phyloP scores from a whole-genome alignment of 805 yeast species.

The Wickerhamomyces queroliae region DNA sequence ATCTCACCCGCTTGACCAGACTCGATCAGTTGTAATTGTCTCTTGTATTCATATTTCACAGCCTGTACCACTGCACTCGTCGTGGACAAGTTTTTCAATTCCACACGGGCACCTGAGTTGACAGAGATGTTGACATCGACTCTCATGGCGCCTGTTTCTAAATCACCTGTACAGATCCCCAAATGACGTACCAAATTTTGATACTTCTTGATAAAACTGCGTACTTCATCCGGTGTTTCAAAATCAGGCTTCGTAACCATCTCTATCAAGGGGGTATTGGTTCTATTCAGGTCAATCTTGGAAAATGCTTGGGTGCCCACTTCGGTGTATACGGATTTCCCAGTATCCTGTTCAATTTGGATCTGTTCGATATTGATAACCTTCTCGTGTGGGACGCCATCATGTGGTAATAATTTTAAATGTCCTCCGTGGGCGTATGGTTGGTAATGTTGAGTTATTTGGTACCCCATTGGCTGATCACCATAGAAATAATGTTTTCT shows the following conservation, averaged over 20 bases:
- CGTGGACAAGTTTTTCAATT: conserved; percentile 84
- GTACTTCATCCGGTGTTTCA: conserved; percentile 56
- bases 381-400: conserved; percentile 41
- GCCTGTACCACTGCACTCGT: conserved; percentile 78
- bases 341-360: conserved; percentile 95
- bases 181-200: conserved; percentile 65
- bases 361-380: conserved; percentile 66
- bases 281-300: conserved; percentile 73
- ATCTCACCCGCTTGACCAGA: conserved; percentile 26
- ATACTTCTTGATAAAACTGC: conserved; percentile 74
- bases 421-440: conserved; percentile 74
- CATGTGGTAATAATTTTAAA: conserved; percentile 45
- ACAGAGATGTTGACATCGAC: conserved; percentile 93
- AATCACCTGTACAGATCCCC: conserved; percentile 79
- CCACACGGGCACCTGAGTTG: conserved; percentile 67
- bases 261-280: conserved; percentile 84
- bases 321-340: conserved; percentile 58
- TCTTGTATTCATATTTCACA: conserved; percentile 58
- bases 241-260: conserved; percentile 91
- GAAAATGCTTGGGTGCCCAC: conserved; percentile 25
- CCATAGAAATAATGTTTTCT: conserved; percentile 95
- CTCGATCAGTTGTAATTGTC: conserved; percentile 55
- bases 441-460: conserved; percentile 81
- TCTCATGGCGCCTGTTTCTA: conserved; percentile 92
- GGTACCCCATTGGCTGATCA: conserved; percentile 95